Evolutionary conservation across 148 eudicot genomes (phyloP), one percentile per base, ranked within the genome.

Genomic region (Pouteria glomerata): DNA sequence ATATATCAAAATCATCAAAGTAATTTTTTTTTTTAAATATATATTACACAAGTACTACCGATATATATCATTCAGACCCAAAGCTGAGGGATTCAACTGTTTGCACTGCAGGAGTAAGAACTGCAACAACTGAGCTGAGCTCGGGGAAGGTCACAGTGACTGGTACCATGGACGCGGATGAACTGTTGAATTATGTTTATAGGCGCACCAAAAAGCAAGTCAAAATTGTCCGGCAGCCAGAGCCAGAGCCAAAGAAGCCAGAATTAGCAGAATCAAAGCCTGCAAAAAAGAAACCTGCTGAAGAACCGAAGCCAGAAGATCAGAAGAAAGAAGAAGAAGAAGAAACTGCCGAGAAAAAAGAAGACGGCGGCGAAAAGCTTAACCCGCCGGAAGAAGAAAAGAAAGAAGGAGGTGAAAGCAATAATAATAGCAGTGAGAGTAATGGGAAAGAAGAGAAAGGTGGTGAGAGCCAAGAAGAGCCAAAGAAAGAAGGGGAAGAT

Each of bases 191-290:
- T 18, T 95, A 95, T 37, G 94, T 95, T 1, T 91, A 95, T 66
- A 77, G 92, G 62, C 85, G 88, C 5, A 95, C 99, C 45, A 95
- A 85, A 72, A 95, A 95, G 74, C 90, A 88, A 70, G 99, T 94
- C 63, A 83, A 81, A 31, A 84, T 95, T 0, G 85, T 95, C 30
- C 93, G 96, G 11, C 96, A 80, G 70, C 92, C 97, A 37, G 85
- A 91, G 34, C 90, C 97, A 66, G 89, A 87, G 21, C 75, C 44
- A 39, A 10, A 78, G 10, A 72, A 78, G 34, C 75, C 80, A 44
- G 76, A 62, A 31, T 75, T 33, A 19, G 72, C 51, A 34, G 19
- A 74, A 34, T 37, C 60, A 12, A 57, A 74, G 50, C 75, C 76
- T 0, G 86, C 74, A 15, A 78, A 81, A 24, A 67, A 78, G 19